phyloP scores from a whole-genome alignment of 108 stramenopile species.

The Stephanodiscus minutulus region DNA sequence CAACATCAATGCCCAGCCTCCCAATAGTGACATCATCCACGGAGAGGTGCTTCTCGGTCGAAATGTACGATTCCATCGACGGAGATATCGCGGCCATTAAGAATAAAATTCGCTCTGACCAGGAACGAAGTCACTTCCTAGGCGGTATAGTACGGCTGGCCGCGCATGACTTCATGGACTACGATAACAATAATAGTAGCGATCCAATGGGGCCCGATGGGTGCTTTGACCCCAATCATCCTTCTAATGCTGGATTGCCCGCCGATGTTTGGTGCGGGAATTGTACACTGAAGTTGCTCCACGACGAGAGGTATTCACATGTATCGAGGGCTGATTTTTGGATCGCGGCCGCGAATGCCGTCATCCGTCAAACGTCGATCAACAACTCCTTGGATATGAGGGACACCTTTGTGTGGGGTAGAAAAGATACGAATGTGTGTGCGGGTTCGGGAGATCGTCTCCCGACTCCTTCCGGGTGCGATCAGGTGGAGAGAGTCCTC shows the following conservation, averaged over 20 bases:
- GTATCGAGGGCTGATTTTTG: constrained; percentile 54
- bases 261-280: constrained; percentile 39
- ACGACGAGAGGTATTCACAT: constrained; percentile 30
- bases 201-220: constrained; percentile 47
- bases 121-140: constrained; percentile 34
- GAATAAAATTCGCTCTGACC: constrained; percentile 22
- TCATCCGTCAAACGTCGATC: constrained; percentile 42
- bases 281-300: constrained; percentile 29
- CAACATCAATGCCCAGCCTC: background rate
- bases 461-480: constrained; percentile 33
- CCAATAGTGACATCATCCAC: background rate
- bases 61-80: constrained; percentile 31
- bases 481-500: constrained; percentile 27
- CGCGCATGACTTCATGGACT: constrained; percentile 9
- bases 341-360: constrained; percentile 48
- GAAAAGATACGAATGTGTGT: constrained; percentile 21
- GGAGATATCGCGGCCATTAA: constrained; percentile 26
- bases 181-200: constrained; percentile 18
- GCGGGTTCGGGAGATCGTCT: constrained; percentile 25
- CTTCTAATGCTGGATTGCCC: constrained; percentile 35
- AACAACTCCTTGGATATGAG: constrained; percentile 36
- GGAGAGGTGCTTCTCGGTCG: background rate
- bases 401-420: constrained; percentile 37
- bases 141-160: constrained; percentile 46
- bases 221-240: constrained; percentile 38